phyloP scores from a whole-genome alignment of 192 early-diverging fungal species.

The Helicostylum pulchrum region DNA sequence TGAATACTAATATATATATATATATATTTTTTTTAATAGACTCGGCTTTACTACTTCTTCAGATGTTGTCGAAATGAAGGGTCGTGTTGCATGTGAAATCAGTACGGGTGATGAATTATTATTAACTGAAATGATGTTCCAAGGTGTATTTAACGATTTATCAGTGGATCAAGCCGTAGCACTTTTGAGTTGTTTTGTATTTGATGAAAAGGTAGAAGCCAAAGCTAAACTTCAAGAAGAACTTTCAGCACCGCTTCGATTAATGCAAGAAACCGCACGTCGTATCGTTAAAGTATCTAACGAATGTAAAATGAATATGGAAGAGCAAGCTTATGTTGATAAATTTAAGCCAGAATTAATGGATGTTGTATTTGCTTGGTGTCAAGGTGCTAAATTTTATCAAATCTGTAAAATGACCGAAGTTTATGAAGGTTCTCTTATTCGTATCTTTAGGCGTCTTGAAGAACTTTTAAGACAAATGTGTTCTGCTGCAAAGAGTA shows the following conservation, averaged over 20 bases:
- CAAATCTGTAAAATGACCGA: slow-evolving; percentile 95
- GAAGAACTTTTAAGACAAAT: slow-evolving; percentile 92
- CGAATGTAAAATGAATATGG: slow-evolving; percentile 84
- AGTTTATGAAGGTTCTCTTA: slow-evolving; percentile 92
- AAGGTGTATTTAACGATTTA: slow-evolving; percentile 94
- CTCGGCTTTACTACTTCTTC: slow-evolving; percentile 77
- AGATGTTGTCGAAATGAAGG: slow-evolving; percentile 96
- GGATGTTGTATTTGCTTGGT: slow-evolving; percentile 94
- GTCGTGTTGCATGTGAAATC: slow-evolving; percentile 97
- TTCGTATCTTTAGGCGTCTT: slow-evolving; percentile 82
- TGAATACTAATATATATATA: neutral
- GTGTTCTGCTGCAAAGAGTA: slow-evolving; percentile 85
- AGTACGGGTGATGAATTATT: slow-evolving; percentile 90
- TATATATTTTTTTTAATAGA: slow-evolving; percentile 13
- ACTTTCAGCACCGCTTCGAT: slow-evolving; percentile 66
- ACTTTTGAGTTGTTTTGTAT: slow-evolving; percentile 89
- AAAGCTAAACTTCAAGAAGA: slow-evolving; percentile 66
- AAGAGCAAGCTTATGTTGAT: slow-evolving; percentile 86
- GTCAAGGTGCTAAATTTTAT: slow-evolving; percentile 84
- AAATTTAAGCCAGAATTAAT: slow-evolving; percentile 86
- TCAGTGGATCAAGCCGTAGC: slow-evolving; percentile 82
- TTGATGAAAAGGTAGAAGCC: slow-evolving; percentile 70
- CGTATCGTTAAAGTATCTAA: slow-evolving; percentile 81
- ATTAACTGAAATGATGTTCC: slow-evolving; percentile 95
- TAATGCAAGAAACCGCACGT: slow-evolving; percentile 82